A percentile compares a stretch with the other conserved stretches of the same genome.
phyloP scores from a whole-genome alignment of 805 yeast genomes.

The Cyberlindnera mrakii region DNA sequence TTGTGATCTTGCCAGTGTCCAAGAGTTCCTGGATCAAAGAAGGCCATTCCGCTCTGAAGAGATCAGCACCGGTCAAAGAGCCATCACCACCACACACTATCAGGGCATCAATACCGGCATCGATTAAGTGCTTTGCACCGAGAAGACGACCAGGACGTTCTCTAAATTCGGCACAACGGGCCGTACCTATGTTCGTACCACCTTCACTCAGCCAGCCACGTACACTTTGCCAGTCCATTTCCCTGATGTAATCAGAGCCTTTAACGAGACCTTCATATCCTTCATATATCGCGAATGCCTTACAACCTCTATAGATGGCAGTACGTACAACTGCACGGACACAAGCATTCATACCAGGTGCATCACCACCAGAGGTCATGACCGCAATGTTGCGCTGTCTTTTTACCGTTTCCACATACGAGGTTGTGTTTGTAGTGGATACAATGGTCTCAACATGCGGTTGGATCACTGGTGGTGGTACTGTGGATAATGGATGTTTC shows the following conservation, averaged over 20 bases:
- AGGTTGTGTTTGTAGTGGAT: background rate
- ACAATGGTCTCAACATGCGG: background rate
- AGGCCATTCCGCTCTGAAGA: constrained; percentile 76
- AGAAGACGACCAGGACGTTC: constrained; percentile 59
- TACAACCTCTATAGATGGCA: constrained; percentile 81
- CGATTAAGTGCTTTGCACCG: constrained; percentile 62
- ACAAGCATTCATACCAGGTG: constrained; percentile 96
- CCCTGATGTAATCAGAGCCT: constrained; percentile 68
- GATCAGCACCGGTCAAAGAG: constrained; percentile 75
- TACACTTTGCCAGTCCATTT: constrained; percentile 70
- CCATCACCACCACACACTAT: constrained; percentile 85
- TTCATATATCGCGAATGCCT: constrained; percentile 84
- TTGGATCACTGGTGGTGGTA: constrained; percentile 28
- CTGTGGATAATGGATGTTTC: constrained; percentile 48
- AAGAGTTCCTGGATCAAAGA: constrained; percentile 55
- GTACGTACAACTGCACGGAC: constrained; percentile 93
- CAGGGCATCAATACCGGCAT: constrained; percentile 69
- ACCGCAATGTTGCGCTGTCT: constrained; percentile 63
- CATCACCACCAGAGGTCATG: constrained; percentile 98
- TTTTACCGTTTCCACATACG: background rate
- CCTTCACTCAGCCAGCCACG: constrained; percentile 66
- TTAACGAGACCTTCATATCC: constrained; percentile 90
- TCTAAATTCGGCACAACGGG: constrained; percentile 62
- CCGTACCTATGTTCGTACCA: constrained; percentile 78
- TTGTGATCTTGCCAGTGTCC: constrained; percentile 37